phyloP scores from a whole-genome alignment of 176 grass and related monocot species.

The Carex parvula region DNA sequence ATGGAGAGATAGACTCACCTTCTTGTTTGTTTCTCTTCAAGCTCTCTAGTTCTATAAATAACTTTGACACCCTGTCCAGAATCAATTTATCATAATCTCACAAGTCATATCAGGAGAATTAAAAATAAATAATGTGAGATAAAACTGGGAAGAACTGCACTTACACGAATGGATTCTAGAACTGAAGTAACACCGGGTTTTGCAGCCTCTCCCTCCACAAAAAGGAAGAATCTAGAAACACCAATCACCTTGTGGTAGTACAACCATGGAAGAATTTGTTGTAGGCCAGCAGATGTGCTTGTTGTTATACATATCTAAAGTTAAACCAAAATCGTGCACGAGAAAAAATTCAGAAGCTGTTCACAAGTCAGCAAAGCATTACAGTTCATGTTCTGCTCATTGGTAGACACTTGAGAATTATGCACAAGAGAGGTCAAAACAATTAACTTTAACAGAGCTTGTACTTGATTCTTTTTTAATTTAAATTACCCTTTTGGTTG shows the following conservation, averaged over 20 bases:
- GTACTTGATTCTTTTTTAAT: background rate
- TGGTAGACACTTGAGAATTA: background rate
- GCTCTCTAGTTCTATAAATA: conserved; percentile 88
- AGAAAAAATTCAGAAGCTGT: background rate
- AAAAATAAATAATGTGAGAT: conserved; percentile 2
- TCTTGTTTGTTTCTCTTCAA: conserved; percentile 87
- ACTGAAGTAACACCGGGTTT: conserved; percentile 79
- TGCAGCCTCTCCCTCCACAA: conserved; percentile 94
- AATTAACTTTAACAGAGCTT: background rate
- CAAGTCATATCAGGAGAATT: conserved; percentile 11
- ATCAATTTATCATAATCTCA: background rate
- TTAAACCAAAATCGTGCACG: background rate
- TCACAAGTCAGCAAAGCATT: background rate
- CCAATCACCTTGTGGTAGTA: conserved; percentile 98
- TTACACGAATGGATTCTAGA: conserved; percentile 91
- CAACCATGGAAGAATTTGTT: conserved; percentile 99
- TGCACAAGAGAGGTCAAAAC: background rate
- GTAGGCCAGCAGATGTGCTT: conserved; percentile 77
- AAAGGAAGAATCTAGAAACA: conserved; percentile 84
- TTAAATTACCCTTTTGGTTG: background rate
- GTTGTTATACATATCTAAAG: conserved; percentile 84
- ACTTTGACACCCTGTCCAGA: conserved; percentile 77
- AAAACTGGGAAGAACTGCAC: background rate
- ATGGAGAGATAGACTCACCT: conserved; percentile 43
- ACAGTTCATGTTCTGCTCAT: background rate